Base-by-base conservation (phyloP, 2,329 filamentous ascomycete genomes). In the Aspergillus sojae region DNA sequence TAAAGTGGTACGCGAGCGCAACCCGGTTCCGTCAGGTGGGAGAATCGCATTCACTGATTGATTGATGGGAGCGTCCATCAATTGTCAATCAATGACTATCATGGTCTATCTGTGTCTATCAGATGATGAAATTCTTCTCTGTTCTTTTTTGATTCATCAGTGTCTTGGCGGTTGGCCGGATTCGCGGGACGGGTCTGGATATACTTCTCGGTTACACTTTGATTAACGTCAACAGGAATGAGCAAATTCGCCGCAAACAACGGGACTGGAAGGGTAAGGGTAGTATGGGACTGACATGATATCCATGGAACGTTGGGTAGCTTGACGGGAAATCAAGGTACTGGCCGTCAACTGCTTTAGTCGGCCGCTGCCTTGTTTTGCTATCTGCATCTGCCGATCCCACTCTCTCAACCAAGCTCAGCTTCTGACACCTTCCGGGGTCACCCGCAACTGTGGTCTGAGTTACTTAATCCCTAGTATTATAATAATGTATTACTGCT, bases 361-460 rank as follows among this genome's bases (percentile, higher is more conserved):
- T 53, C 50, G 6, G 19, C 10, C 28, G 23, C 28, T 54, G 32
- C 52, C 52, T 55, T 55, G 52, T 36, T 54, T 41, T 55, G n/a
- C 34, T 55, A 21, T 39, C 34, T 55, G 52, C 52, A 21, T 39
- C 21, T 55, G 52, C 52, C 52, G 34, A 55, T 55, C 52, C 21
- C 34, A 39, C 34, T 36, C 32, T 26, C 48, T 36, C 52, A 36
- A 32, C 52, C 52, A 54, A 36, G 52, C 32, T 23, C n/a, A 54
- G 5, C 28, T 21, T 5, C 32, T 21, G 28, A 36, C 19, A 30
- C 32, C 34, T 39, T 55, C 52, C 52, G 52, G 32, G 32, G 32
- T 39, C 52, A 26, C 30, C 52, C 52, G 52, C 52, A 55, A 26
- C 16, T 26, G 21, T 55, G 30, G 30, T 34, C 6, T 3, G 36